These are phyloP conservation scores for Spatholobus suberectus DNA, from an alignment of 306 rosid genomes.

Conservation along the genomic window DNA sequence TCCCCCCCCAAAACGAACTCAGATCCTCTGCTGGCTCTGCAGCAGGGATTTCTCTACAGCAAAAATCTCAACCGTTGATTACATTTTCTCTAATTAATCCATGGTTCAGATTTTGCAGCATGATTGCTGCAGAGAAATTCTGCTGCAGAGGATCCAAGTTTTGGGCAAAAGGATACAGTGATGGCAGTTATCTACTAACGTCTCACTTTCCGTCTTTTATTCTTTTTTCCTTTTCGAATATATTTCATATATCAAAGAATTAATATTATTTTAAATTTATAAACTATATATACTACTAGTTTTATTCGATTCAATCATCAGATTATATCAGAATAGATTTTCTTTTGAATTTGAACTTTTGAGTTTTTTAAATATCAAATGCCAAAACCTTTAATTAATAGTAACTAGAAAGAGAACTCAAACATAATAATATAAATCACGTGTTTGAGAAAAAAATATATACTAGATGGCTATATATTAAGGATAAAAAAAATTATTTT, in stretches of 20 bases:
- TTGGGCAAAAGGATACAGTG: too few species aligned
- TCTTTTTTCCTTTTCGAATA: conserved; percentile 2
- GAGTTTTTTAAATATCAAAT: not conserved
- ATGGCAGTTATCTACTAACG: not conserved
- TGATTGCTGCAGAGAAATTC: too few species aligned
- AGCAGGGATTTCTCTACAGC: too few species aligned
- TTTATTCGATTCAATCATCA: conserved; percentile 11
- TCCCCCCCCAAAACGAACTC: not conserved
- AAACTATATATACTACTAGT: not conserved
- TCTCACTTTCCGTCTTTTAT: not conserved
- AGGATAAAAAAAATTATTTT: not conserved
- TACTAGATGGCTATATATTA: not conserved
- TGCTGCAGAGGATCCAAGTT: too few species aligned
- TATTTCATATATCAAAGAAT: not conserved
- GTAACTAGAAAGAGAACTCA: not conserved
- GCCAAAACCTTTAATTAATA: not conserved
- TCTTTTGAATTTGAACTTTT: not conserved
- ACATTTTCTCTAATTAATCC: too few species aligned
- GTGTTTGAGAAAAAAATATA: too few species aligned
- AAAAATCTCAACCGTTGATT: too few species aligned
- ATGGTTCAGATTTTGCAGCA: too few species aligned
- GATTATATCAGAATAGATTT: not conserved
- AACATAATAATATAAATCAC: too few species aligned
- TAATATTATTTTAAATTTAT: not conserved
- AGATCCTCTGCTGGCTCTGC: too few species aligned